phyloP scores from a whole-genome alignment of 2,329 filamentous ascomycete species.

The Exserohilum turcica region DNA sequence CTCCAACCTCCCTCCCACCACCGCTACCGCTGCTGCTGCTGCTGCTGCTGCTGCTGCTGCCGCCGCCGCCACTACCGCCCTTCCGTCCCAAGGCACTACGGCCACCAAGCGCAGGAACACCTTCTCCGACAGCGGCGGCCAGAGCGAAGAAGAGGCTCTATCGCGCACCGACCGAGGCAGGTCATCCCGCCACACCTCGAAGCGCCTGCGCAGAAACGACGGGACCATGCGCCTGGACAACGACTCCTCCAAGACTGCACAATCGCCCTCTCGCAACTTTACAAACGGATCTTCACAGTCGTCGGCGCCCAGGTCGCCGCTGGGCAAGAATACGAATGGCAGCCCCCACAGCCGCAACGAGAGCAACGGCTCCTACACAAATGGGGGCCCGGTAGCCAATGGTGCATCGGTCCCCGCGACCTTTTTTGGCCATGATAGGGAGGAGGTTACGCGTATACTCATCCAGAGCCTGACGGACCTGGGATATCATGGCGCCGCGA shows the following conservation, averaged over 20 bases:
- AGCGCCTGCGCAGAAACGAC: slow-evolving; percentile 51
- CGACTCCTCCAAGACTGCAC: slow-evolving; percentile 49
- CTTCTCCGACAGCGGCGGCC: slow-evolving; percentile 37
- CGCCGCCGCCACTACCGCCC: slow-evolving; percentile 20
- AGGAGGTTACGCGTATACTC: slow-evolving; percentile 89
- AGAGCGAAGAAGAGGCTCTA: slow-evolving; percentile 20
- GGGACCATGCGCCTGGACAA: slow-evolving; percentile 52
- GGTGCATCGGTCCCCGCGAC: slow-evolving; percentile 45
- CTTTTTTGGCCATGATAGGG: slow-evolving; percentile 86
- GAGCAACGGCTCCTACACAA: slow-evolving; percentile 53
- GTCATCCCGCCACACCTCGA: slow-evolving; percentile 45
- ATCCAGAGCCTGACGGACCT: slow-evolving; percentile 90
- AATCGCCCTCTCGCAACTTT: slow-evolving; percentile 44
- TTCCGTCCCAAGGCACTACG: slow-evolving; percentile 21
- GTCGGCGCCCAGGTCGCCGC: slow-evolving; percentile 37
- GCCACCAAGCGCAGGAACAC: slow-evolving; percentile 43
- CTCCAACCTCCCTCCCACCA: slow-evolving; percentile 24
- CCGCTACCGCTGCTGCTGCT: slow-evolving; percentile 23
- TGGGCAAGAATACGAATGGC: slow-evolving; percentile 49
- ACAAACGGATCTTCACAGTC: slow-evolving; percentile 49
- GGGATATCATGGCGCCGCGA: slow-evolving; percentile 80
- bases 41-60: slow-evolving; percentile 21
- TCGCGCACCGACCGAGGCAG: slow-evolving; percentile 32
- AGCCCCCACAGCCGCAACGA: slow-evolving; percentile 46
- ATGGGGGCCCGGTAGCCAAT: slow-evolving; percentile 45